phyloP scores from a whole-genome alignment of 1,284 basidiomycete species.

The Rugiboletus extremiorientalis region DNA sequence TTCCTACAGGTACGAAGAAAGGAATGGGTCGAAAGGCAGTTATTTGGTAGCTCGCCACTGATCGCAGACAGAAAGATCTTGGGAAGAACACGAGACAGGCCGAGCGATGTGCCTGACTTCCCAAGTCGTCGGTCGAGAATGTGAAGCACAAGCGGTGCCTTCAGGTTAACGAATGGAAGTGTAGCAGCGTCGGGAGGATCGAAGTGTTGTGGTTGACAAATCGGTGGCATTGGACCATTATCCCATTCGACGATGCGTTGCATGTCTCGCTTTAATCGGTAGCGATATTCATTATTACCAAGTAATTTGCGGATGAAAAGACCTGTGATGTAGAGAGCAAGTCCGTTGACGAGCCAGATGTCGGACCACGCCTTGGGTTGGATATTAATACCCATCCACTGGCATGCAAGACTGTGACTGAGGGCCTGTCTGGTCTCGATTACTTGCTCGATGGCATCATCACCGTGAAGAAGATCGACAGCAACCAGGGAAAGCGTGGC shows the following conservation, averaged over 20 bases:
- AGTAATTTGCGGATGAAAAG: constrained; percentile 87
- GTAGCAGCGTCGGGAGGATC: constrained; percentile 82
- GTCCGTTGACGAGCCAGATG: constrained; percentile 93
- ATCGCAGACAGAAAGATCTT: constrained; percentile 95
- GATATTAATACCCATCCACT: constrained; percentile 98
- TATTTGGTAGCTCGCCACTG: constrained; percentile 86
- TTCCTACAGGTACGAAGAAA: constrained; percentile 94
- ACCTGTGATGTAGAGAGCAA: constrained; percentile 89
- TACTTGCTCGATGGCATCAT: constrained; percentile 92
- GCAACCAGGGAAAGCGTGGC: constrained; percentile 84
- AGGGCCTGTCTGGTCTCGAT: constrained; percentile 88
- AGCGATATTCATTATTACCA: constrained; percentile 98
- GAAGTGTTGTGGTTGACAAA: constrained; percentile 85
- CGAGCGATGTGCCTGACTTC: constrained; percentile 94
- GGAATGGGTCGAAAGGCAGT: constrained; percentile 85
- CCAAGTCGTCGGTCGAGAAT: constrained; percentile 93
- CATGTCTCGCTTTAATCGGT: constrained; percentile 95
- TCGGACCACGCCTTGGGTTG: constrained; percentile 95
- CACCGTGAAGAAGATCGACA: constrained; percentile 84
- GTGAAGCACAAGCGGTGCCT: constrained; percentile 92
- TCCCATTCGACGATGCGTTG: constrained; percentile 90
- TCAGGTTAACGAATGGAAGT: constrained; percentile 91
- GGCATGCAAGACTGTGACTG: constrained; percentile 87
- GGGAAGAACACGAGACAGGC: constrained; percentile 91
- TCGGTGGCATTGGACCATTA: constrained; percentile 87